A percentile compares a stretch with the other conserved stretches of the same genome.
Conservation (phyloP, 179 eudicot genomes). For the Heliamphora pulchella region DNA sequence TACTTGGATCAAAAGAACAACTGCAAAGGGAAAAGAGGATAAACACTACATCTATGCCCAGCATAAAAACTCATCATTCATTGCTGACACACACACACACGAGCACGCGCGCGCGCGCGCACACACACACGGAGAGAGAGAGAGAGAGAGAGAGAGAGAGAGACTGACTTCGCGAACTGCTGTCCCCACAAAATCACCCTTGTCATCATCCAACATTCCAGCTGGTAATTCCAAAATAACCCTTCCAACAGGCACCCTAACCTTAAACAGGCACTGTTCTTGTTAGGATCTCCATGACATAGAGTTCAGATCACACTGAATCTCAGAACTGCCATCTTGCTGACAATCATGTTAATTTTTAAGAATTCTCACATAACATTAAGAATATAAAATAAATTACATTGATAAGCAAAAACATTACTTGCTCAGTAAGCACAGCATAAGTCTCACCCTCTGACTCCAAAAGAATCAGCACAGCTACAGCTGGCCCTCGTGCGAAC, state of each 20-base stretch:
- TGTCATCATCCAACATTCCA: conserved; percentile 93
- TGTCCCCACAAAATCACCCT: conserved; percentile 83
- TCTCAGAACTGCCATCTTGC: background rate
- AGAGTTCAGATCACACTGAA: background rate
- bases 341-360: background rate
- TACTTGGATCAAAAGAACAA: background rate
- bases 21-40: background rate
- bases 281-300: conserved; percentile 12
- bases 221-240: conserved; percentile 89
- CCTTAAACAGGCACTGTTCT: conserved; percentile 41
- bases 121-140: background rate
- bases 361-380: background rate
- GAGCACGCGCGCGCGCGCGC: background rate
- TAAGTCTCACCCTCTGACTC: conserved; percentile 85
- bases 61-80: too few species aligned
- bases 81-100: background rate
- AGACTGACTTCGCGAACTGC: conserved; percentile 83
- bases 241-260: conserved; percentile 85
- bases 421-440: conserved; percentile 94
- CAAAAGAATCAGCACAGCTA: conserved; percentile 83
- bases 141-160: conserved; percentile 3
- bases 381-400: background rate
- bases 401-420: conserved; percentile 17
- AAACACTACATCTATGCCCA: background rate
- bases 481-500: conserved; percentile 98